These are phyloP conservation scores for Scheffersomyces stipitis DNA, from an alignment of 805 yeast species.

Conservation along the genomic window DNA sequence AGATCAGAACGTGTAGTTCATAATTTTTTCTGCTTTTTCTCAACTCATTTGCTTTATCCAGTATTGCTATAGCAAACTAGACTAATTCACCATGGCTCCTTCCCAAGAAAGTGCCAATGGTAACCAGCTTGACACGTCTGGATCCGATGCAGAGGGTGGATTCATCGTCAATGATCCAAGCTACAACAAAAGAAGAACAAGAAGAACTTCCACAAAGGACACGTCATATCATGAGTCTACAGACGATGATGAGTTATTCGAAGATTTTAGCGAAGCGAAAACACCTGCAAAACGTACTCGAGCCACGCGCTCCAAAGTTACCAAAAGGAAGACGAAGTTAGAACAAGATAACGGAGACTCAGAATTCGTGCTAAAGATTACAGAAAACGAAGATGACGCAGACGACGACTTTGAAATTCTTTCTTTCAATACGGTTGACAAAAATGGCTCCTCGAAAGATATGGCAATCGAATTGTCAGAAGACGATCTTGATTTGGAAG, in stretches of 20 bases:
- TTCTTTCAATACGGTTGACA: slow-evolving; percentile 13
- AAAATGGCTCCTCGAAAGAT: slow-evolving; percentile 21
- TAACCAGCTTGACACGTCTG: not conserved
- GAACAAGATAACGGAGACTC: slow-evolving; percentile 13
- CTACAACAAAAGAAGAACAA: slow-evolving; percentile 16
- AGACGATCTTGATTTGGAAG: slow-evolving; percentile 27
- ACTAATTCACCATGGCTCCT: too few relatives aligned
- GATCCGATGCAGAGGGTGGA: slow-evolving; percentile 30
- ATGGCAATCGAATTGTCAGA: slow-evolving; percentile 29
- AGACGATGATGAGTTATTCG: slow-evolving; percentile 16
- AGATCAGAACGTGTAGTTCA: too few relatives aligned
- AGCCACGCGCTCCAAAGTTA: slow-evolving; percentile 9
- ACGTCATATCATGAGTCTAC: slow-evolving; percentile 25
- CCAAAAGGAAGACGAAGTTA: slow-evolving; percentile 6
- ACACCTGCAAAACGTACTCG: slow-evolving; percentile 7
- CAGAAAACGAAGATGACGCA: slow-evolving; percentile 42
- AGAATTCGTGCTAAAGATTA: slow-evolving; percentile 8
- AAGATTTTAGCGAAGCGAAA: slow-evolving; percentile 8
- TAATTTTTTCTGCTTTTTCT: too few relatives aligned
- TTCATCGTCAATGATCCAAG: slow-evolving; percentile 41
- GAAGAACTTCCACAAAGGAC: slow-evolving; percentile 8
- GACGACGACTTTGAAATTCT: slow-evolving; percentile 30
- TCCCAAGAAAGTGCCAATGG: not conserved
- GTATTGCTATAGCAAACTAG: too few relatives aligned
- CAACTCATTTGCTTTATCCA: too few relatives aligned